Percentiles rank a stretch among this genome's conserved stretches.
Conservation (phyloP, 2,329 filamentous ascomycete genomes). For the Knoxdaviesia proteae region DNA sequence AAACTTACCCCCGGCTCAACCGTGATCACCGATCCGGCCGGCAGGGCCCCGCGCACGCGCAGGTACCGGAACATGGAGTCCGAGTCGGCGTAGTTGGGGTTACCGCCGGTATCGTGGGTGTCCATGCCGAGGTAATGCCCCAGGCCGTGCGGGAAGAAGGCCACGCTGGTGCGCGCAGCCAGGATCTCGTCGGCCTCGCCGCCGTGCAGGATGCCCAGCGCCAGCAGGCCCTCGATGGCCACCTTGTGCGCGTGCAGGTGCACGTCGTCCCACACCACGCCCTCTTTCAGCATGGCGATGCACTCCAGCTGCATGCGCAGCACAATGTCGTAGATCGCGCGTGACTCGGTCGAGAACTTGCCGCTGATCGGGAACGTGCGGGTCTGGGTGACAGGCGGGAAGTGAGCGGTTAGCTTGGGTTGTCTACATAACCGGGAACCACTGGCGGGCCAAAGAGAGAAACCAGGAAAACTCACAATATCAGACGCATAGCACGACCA, state of each 20-base stretch:
- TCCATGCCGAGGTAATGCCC: constrained; percentile 88
- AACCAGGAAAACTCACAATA: constrained; percentile 23
- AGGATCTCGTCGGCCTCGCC: constrained; percentile 52
- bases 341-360: constrained; percentile 46
- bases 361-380: constrained; percentile 69
- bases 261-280: constrained; percentile 61
- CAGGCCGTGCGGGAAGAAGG: constrained; percentile 81
- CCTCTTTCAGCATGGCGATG: constrained; percentile 51
- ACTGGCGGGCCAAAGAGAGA: not conserved
- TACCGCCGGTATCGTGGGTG: constrained; percentile 70
- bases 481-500: constrained; percentile 53
- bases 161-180: constrained; percentile 57
- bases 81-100: constrained; percentile 55
- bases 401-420: not conserved
- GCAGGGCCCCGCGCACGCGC: constrained; percentile 53
- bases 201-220: constrained; percentile 52
- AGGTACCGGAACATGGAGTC: constrained; percentile 79
- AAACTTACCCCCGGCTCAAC: constrained; percentile 70
- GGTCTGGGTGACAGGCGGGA: constrained; percentile 28
- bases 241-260: constrained; percentile 63
- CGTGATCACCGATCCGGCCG: constrained; percentile 67
- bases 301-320: constrained; percentile 69
- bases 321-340: constrained; percentile 64
- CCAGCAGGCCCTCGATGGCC: constrained; percentile 58
- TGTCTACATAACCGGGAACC: too few relatives aligned